Evolutionary conservation across 441 rosid species (phyloP), one percentile per base, ranked within the genome.

Genomic region (Codiaeum variegatum): DNA sequence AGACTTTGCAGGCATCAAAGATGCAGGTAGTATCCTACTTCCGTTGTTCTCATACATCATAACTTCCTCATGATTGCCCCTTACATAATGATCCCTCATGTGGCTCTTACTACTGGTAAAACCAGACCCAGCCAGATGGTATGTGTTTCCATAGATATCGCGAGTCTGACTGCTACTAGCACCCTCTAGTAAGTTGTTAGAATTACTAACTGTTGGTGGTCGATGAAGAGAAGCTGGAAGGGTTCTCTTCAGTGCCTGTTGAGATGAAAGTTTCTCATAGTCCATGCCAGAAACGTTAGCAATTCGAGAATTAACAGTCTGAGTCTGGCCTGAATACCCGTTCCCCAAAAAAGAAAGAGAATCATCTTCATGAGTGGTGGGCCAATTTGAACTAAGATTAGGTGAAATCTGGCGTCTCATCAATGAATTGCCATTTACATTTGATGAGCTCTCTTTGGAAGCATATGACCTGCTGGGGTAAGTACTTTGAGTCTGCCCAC

Each of bases 21-120:
- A 86, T 62, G 90, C 80, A 75, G 97, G 94, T 69, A 90, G 81
- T 49, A 83, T 80, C 88, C 95, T 87, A 78, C 79, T 86, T 78
- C 85, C 87, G 81, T 52, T 84, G 65, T 78, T 82, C 65, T 85
- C 95, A 65, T 86, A 77, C 70, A 86, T 81, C 71, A 83, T 42
- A 77, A 80, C 62, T 11, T 85, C 88, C 38, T 86, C 86, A 31
- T 80, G 73, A 78, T 62, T 61, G 36, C 67, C 83, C 74, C 88
- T 83, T 73, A 62, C 73, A 77, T 71, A 70, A 59, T 47, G 66
- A 59, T 81, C 89, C 77, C 81, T 83, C 68, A 56, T 74, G 79
- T 83, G 78, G 74, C 83, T 86, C 89, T 80, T 83, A 65, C 76
- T 73, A 74, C 79, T 82, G 68, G 80, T 68, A 51, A 75, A 76